Evolutionary conservation across 768 basidiomycete species (phyloP), one percentile per base, ranked within the genome.

Genomic region (Multifurca ochricompacta): DNA sequence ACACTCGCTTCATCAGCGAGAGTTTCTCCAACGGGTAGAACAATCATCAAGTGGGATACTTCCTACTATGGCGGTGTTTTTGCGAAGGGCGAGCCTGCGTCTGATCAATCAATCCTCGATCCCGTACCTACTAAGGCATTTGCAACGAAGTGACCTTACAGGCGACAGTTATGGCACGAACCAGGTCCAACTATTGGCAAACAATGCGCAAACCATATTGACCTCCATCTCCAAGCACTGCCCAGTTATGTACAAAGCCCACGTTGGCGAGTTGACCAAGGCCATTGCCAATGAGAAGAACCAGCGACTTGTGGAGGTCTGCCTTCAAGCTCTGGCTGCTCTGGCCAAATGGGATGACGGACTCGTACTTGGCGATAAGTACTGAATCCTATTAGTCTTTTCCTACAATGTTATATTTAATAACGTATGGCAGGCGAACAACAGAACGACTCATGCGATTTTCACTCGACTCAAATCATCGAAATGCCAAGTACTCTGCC

Each of bases 71-170:
- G 69, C 76, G 1, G 71, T 71, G 36, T 69, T 97, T 59, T 70
- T 95, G 36, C 86, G 85, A 30, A 79, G 83, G 16, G 79, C 80
- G 4, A 80, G 78, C 45, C 79, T 87, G 46, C 80, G 83, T 44
- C 74, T 93, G 61, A 61, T 95, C 65, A 96, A 95, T 65, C 82
- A 85, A 47, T 91, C 94, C 0, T 87, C 86, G 1, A 77, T 98
- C 16, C 83, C 93, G 1, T 83, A 83, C 0, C 75, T 98, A 21
- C 69, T 98, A 60, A 83, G 84, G 60, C 80, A 82, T 23, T 62
- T 85, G 5, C 78, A 79, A 48, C 81, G 76, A 52, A 73, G 71
- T 11, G 61, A 58, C 37, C 35, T 31, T 43, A 60, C 55, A 30
- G 58, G 54, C n/a, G 64, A 74, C 51, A 68, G 72, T 19, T 67